These are phyloP conservation scores for Chloris gayana DNA, from an alignment of 176 grass and related monocot genomes.

Conservation along the genomic window DNA sequence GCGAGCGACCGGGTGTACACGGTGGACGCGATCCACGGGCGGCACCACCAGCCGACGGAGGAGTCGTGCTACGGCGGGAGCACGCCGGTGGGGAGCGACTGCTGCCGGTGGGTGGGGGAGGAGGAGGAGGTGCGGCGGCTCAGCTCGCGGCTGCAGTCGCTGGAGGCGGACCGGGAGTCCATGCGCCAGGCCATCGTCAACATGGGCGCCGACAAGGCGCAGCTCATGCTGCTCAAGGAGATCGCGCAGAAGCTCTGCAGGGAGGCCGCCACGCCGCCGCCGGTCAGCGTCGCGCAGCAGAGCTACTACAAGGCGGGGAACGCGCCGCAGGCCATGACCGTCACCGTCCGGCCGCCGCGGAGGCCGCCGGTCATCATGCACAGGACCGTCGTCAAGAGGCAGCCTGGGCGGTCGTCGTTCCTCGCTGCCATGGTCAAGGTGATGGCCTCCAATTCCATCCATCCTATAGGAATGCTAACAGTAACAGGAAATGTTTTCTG, in stretches of 20 bases:
- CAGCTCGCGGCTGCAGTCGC: conserved; percentile 54
- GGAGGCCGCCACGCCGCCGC: conserved; percentile 31
- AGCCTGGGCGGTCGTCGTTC: conserved; percentile 31
- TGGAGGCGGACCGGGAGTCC: conserved; percentile 77
- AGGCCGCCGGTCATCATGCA: conserved; percentile 43
- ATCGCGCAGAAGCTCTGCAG: conserved; percentile 71
- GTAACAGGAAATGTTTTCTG: no score
- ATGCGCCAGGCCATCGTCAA: conserved; percentile 75
- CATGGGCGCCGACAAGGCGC: conserved; percentile 63
- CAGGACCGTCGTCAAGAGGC: conserved; percentile 52
- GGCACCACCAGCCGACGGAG: no score
- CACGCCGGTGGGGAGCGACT: conserved; percentile 14
- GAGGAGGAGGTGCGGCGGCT: conserved; percentile 59
- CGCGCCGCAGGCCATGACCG: conserved; percentile 22
- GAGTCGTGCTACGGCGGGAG: no score
- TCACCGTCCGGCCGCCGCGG: conserved; percentile 19
- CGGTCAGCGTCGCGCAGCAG: conserved; percentile 13
- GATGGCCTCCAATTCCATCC: no score
- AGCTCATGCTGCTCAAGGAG: conserved; percentile 67
- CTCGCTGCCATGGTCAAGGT: conserved; percentile 60
- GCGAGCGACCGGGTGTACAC: conserved; percentile 54
- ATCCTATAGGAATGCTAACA: no score
- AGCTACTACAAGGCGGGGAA: conserved; percentile 34
- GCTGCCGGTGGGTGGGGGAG: conserved; percentile 47
- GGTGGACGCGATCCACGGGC: conserved; percentile 63